Evolutionary conservation across 805 yeast species (phyloP), one percentile per base, ranked within the genome.

Genomic region (Danielozyma ontarioensis): DNA sequence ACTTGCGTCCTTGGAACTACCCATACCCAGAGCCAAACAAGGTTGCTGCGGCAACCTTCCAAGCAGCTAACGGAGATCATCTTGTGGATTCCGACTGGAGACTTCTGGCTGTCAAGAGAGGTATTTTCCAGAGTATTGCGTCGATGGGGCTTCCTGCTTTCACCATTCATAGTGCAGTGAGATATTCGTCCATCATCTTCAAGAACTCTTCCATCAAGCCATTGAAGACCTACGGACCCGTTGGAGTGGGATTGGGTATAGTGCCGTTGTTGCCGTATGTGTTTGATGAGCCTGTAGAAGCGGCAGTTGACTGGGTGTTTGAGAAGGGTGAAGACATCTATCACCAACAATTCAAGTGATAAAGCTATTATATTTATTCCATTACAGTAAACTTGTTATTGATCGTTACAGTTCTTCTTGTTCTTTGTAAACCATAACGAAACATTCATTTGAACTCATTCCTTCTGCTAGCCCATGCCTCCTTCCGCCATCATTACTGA

Each of bases 131-230:
- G 57, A 69, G 82, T 42, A 68, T 85, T 41, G 95, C 95, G 2
- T 78, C 86, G 28, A 85, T 84, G 93, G 90, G 85, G 12, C 66
- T 84, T 27, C 95, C 95, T 7, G 94, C 94, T 3, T 78, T 83
- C 56, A 84, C 95, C 4, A 84, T 84, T 46, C 95, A 84, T 53
- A 70, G 83, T 2, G 64, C 80, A 4, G 95, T 84, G 26, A 70
- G 80, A 44, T 83, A 83, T 51, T 76, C 87, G 2, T 79, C 85
- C 2, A 35, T 62, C 14, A 58, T 78, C 19, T 76, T 85, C 53
- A 78, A 78, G 53, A 76, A 78, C 51, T 55, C 72, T 32, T 60
- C 64, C 29, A 68, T 65, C 38, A 64, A 67, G 35, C 36, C 59
- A 1, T 33, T 84, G 37, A 74, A 72, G 46, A 64, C 77, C 0